Percentiles rank a stretch among this genome's conserved stretches.
Conservation (phyloP, 2,329 filamentous ascomycete species). For the Pseudogymnoascus sp. region DNA sequence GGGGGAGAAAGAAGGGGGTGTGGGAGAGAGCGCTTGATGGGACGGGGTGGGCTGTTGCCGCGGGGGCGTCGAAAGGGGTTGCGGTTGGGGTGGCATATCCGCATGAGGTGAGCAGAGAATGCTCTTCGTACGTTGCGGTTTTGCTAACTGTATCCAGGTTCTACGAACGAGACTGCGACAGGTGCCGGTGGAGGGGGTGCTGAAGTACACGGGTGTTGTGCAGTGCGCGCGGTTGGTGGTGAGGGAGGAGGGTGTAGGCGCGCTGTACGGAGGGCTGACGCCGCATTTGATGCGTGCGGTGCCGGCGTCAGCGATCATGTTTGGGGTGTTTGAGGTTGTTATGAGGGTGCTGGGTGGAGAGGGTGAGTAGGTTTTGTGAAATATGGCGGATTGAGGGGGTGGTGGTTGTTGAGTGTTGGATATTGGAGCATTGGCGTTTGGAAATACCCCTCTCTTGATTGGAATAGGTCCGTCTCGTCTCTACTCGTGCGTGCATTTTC, state of each 20-base stretch:
- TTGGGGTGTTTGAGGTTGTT: not conserved
- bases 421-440: not conserved
- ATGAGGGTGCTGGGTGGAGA: not conserved
- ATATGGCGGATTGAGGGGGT: not conserved
- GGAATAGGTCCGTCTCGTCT: not conserved
- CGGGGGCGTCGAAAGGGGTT: not conserved
- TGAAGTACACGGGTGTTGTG: not conserved
- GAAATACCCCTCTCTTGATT: constrained; percentile 1
- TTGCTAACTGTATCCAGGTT: not conserved
- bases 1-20: not conserved
- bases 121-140: not conserved
- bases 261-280: not conserved
- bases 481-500: not conserved
- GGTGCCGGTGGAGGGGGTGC: not conserved
- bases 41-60: not conserved
- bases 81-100: not conserved
- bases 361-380: not conserved
- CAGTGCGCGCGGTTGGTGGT: not conserved
- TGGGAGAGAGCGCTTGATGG: not conserved
- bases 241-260: not conserved
- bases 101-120: not conserved
- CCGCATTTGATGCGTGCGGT: not conserved
- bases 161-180: not conserved
- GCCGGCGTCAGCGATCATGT: not conserved
- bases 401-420: not conserved